A percentile compares a stretch with the other conserved stretches of the same genome.
phyloP scores from a whole-genome alignment of 345 rosid genomes.

The Sonneratia caseolaris region DNA sequence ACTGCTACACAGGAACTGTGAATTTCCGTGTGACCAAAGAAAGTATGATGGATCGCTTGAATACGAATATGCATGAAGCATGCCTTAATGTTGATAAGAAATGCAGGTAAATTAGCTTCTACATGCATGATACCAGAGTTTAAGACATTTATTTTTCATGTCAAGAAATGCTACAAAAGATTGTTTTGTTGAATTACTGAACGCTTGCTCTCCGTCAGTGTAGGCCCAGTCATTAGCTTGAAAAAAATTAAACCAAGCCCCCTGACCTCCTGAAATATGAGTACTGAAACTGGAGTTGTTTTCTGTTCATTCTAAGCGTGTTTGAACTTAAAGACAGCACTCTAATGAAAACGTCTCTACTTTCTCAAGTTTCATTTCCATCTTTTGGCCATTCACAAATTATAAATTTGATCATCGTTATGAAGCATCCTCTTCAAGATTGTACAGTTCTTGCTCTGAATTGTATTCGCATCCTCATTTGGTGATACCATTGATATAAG shows the following conservation, averaged over 20 bases:
- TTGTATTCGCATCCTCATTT: background rate
- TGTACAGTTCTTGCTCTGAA: background rate
- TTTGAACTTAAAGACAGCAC: too few relatives aligned
- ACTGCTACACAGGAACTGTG: slow-evolving; percentile 24
- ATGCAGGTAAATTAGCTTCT: slow-evolving; percentile 40
- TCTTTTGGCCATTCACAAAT: background rate
- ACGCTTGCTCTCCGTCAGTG: background rate
- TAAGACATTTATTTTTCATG: background rate
- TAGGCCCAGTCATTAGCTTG: background rate
- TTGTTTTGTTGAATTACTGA: background rate
- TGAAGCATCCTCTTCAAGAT: background rate
- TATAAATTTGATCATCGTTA: background rate
- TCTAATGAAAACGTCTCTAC: too few relatives aligned
- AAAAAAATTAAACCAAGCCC: background rate
- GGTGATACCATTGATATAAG: background rate
- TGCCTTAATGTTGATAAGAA: slow-evolving; percentile 48
- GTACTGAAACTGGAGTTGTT: background rate
- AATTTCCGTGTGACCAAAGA: slow-evolving; percentile 48
- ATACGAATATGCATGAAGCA: slow-evolving; percentile 50
- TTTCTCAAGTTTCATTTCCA: background rate
- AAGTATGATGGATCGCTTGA: slow-evolving; percentile 65
- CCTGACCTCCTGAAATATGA: background rate
- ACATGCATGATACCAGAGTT: background rate
- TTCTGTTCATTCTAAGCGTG: too few relatives aligned
- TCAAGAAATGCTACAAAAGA: background rate